Percentiles rank a stretch among this genome's conserved stretches.
Evolutionary conservation across 306 rosid genomes (phyloP).

Genomic region (Crotalaria pallida): DNA sequence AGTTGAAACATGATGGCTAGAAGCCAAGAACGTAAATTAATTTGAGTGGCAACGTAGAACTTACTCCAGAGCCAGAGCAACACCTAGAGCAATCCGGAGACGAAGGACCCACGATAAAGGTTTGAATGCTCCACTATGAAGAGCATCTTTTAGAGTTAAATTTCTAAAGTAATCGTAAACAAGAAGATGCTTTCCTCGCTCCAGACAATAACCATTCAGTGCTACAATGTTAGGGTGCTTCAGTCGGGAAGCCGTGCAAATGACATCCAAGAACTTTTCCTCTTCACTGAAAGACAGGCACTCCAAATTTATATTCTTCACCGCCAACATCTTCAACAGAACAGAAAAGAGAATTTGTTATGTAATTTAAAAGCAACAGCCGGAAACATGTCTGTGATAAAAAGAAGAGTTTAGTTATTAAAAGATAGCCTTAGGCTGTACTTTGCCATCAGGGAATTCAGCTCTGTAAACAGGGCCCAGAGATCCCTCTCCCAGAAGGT

Average conservation of each 20-base stretch:
- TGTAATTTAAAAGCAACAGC: not conserved
- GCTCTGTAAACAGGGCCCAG: constrained; percentile 79
- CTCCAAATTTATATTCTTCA: constrained; percentile 55
- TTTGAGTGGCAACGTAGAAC: constrained; percentile 20
- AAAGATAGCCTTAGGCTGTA: constrained; percentile 24
- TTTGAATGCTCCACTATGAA: constrained; percentile 43
- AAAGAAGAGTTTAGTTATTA: not conserved
- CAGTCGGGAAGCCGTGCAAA: constrained; percentile 62
- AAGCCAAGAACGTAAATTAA: no score
- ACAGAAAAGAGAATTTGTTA: not conserved
- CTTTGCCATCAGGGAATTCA: constrained; percentile 68
- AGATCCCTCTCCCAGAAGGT: constrained; percentile 71
- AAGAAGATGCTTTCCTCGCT: constrained; percentile 66
- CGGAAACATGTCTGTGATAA: not conserved
- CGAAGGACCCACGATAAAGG: constrained; percentile 71
- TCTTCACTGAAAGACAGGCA: constrained; percentile 51
- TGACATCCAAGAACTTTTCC: constrained; percentile 61
- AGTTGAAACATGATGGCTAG: not conserved
- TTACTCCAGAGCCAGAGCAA: constrained; percentile 80
- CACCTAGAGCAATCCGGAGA: constrained; percentile 61
- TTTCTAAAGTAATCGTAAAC: constrained; percentile 52
- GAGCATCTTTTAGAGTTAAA: constrained; percentile 57
- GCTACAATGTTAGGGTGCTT: constrained; percentile 69
- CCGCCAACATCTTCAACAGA: constrained; percentile 50
- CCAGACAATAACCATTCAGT: constrained; percentile 62